Conservation (phyloP, 495 filamentous ascomycete genomes). For the Penicillium waksmanii region DNA sequence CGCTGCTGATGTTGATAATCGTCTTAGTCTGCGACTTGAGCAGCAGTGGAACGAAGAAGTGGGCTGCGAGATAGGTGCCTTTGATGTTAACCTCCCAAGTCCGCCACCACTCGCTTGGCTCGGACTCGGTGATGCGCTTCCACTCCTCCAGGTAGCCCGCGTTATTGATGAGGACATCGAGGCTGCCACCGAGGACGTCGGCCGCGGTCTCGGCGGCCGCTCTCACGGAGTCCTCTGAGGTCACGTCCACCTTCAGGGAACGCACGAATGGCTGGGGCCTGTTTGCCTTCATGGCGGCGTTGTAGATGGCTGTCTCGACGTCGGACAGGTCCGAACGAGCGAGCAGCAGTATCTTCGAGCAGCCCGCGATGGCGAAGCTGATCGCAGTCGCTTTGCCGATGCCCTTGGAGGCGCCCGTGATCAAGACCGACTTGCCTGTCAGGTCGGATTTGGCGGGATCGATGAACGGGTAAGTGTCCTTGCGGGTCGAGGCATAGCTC, state of each 20-base stretch:
- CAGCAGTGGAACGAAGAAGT: slow-evolving; percentile 40
- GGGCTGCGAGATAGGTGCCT: slow-evolving; percentile 29
- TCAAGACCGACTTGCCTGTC: neutral
- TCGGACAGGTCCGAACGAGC: slow-evolving; percentile 45
- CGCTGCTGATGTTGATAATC: slow-evolving; percentile 48
- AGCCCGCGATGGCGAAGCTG: slow-evolving; percentile 49
- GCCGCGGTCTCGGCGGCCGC: slow-evolving; percentile 31
- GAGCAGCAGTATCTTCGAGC: slow-evolving; percentile 45
- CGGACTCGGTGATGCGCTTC: slow-evolving; percentile 40
- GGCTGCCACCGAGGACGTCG: slow-evolving; percentile 28
- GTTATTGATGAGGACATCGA: slow-evolving; percentile 60
- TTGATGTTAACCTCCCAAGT: slow-evolving; percentile 48
- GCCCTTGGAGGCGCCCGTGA: slow-evolving; percentile 54
- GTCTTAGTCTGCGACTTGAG: slow-evolving; percentile 46
- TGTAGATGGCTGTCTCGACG: slow-evolving; percentile 34
- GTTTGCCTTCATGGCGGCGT: slow-evolving; percentile 40
- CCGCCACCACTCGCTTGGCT: slow-evolving; percentile 51
- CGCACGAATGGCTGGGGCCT: slow-evolving; percentile 42
- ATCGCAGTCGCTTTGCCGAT: slow-evolving; percentile 48
- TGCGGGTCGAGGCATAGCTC: neutral
- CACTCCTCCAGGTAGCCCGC: slow-evolving; percentile 44
- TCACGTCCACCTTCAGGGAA: slow-evolving; percentile 46
- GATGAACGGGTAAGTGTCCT: neutral
- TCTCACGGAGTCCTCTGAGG: slow-evolving; percentile 35
- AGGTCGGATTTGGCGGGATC: neutral